These are phyloP conservation scores for Lycium barbarum DNA, from an alignment of 257 asterid species.

Conservation along the genomic window DNA sequence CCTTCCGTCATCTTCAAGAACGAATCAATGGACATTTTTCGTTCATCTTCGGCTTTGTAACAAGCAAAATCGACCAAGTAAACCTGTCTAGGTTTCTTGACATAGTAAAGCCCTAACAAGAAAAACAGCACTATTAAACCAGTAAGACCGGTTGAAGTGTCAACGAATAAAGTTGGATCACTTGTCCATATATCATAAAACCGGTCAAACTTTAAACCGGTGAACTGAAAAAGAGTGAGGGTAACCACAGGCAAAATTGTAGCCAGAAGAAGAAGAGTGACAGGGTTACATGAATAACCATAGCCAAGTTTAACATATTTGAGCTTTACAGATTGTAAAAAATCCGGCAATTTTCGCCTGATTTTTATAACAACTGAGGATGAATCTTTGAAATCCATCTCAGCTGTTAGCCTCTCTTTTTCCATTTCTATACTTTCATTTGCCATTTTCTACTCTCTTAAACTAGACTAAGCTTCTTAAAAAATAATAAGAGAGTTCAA, in stretches of 20 bases:
- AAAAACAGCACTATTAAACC: slow-evolving; percentile 41
- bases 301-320: slow-evolving; percentile 72
- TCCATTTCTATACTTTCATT: slow-evolving; percentile 51
- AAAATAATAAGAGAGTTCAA: background rate
- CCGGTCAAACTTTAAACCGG: slow-evolving; percentile 41
- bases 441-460: background rate
- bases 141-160: slow-evolving; percentile 48
- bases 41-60: slow-evolving; percentile 55
- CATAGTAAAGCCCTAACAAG: slow-evolving; percentile 60
- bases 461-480: background rate
- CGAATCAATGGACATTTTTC: slow-evolving; percentile 43
- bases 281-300: slow-evolving; percentile 68
- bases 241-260: slow-evolving; percentile 43
- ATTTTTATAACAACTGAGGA: slow-evolving; percentile 52
- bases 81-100: slow-evolving; percentile 45
- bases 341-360: slow-evolving; percentile 51
- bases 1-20: slow-evolving; percentile 50
- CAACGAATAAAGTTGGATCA: slow-evolving; percentile 36
- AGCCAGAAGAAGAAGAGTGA: slow-evolving; percentile 43
- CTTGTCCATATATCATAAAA: slow-evolving; percentile 43
- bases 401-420: slow-evolving; percentile 53
- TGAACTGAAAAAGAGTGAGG: slow-evolving; percentile 44
- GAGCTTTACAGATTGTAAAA: slow-evolving; percentile 55
- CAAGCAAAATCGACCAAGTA: slow-evolving; percentile 64
- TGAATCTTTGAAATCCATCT: slow-evolving; percentile 57